Evolutionary conservation across 148 eudicot species (phyloP).

Genomic region (Pouteria glomerata): DNA sequence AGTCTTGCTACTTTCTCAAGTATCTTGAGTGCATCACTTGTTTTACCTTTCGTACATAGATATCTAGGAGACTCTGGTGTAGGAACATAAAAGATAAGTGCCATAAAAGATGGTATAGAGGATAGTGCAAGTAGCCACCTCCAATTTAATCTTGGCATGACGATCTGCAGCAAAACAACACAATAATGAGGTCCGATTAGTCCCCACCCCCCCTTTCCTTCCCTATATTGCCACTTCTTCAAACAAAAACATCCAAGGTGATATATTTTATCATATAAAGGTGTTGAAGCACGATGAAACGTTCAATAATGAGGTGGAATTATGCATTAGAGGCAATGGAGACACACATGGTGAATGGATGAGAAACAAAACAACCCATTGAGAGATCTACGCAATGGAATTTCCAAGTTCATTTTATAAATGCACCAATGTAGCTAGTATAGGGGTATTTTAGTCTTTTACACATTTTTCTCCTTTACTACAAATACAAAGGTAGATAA

Average conservation of each 20-base stretch:
- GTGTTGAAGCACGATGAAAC: background rate
- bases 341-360: too few relatives aligned
- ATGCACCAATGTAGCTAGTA: too few relatives aligned
- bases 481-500: too few relatives aligned
- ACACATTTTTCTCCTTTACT: too few relatives aligned
- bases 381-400: too few relatives aligned
- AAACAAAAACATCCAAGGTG: background rate
- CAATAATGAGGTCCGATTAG: background rate
- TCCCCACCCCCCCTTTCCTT: background rate
- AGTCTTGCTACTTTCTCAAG: slow-evolving; percentile 26
- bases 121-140: slow-evolving; percentile 42
- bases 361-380: too few relatives aligned
- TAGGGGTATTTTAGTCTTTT: too few relatives aligned
- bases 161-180: slow-evolving; percentile 14
- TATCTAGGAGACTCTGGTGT: slow-evolving; percentile 43
- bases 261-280: background rate
- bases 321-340: too few relatives aligned
- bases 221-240: background rate
- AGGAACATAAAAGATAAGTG: slow-evolving; percentile 24
- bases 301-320: too few relatives aligned
- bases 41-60: slow-evolving; percentile 31
- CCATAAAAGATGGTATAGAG: slow-evolving; percentile 30
- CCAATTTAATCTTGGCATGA: slow-evolving; percentile 42
- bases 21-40: slow-evolving; percentile 26
- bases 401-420: background rate